Conservation (phyloP, 805 yeast genomes). For the Candida ponderosae region DNA sequence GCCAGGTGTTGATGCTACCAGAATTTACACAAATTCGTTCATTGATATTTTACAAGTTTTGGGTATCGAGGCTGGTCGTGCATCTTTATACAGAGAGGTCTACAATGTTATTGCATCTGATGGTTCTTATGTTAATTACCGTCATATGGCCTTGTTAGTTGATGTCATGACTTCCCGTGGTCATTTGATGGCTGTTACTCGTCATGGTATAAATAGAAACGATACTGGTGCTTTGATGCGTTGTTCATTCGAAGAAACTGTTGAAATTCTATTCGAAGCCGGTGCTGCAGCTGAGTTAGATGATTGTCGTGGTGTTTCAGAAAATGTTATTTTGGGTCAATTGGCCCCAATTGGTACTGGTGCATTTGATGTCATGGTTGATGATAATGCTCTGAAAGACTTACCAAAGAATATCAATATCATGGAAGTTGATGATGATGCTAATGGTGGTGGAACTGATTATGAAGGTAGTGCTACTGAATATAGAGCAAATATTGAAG, state of each 20-base stretch:
- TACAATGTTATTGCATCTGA: slow-evolving; percentile 97
- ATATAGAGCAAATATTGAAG: slow-evolving; percentile 60
- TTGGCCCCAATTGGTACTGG: slow-evolving; percentile 99
- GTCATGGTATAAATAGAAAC: slow-evolving; percentile 98
- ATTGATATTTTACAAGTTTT: slow-evolving; percentile 90
- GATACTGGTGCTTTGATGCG: slow-evolving; percentile 99
- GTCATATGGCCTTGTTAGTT: slow-evolving; percentile 95
- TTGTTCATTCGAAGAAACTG: slow-evolving; percentile 98
- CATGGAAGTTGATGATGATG: slow-evolving; percentile 30
- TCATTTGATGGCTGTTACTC: slow-evolving; percentile 95
- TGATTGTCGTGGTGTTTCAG: slow-evolving; percentile 98
- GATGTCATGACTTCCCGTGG: slow-evolving; percentile 99
- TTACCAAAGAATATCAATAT: slow-evolving; percentile 29
- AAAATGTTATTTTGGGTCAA: slow-evolving; percentile 95
- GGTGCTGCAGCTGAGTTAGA: slow-evolving; percentile 97
- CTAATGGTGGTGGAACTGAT: slow-evolving; percentile 68
- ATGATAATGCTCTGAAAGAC: slow-evolving; percentile 72
- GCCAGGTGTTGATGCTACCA: slow-evolving; percentile 85
- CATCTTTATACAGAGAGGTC: slow-evolving; percentile 89
- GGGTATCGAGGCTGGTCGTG: slow-evolving; percentile 98
- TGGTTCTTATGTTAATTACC: slow-evolving; percentile 98
- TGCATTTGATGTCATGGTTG: slow-evolving; percentile 90
- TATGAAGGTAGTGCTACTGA: slow-evolving; percentile 91
- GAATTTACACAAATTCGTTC: slow-evolving; percentile 94
- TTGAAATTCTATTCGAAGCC: slow-evolving; percentile 93